Percentiles rank a stretch among this genome's conserved stretches.
phyloP scores from a whole-genome alignment of 257 asterid species.

The Eustoma russellianum region DNA sequence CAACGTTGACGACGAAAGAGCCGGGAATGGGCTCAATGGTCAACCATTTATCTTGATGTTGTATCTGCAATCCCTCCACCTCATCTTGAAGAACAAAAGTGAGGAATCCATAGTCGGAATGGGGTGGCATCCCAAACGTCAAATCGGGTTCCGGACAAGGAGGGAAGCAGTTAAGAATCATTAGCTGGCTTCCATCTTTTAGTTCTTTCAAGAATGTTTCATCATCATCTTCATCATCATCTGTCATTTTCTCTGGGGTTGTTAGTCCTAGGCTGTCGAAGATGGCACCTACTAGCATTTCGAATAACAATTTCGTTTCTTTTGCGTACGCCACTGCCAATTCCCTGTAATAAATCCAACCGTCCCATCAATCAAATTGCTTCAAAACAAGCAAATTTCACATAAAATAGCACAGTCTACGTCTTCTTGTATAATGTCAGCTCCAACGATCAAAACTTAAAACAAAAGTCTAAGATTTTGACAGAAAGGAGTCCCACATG shows the following conservation, averaged over 20 bases:
- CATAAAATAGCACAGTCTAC: no score
- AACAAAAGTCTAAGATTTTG: no score
- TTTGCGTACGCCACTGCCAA: conserved; percentile 38
- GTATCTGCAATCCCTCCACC: conserved; percentile 69
- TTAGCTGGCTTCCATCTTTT: conserved; percentile 79
- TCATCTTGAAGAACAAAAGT: conserved; percentile 83
- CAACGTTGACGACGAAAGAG: conserved; percentile 82
- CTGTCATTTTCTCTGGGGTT: conserved; percentile 22
- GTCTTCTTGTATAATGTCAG: no score
- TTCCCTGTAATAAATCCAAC: conserved; percentile 30
- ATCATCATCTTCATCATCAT: conserved; percentile 17
- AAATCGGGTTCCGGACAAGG: conserved; percentile 86
- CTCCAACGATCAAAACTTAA: no score
- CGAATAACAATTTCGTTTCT: conserved; percentile 48
- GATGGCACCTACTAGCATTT: conserved; percentile 57
- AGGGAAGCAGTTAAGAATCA: conserved; percentile 75
- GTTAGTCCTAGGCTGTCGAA: conserved; percentile 59
- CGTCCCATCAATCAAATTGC: no score
- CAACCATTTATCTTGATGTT: conserved; percentile 43
- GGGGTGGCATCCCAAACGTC: conserved; percentile 90
- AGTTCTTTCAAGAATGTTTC: conserved; percentile 32
- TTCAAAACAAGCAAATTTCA: no score
- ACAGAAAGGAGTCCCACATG: no score
- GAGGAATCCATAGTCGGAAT: conserved; percentile 79
- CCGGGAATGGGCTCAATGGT: conserved; percentile 68